Evolutionary conservation across 345 rosid genomes (phyloP).

Genomic region (Ceriops decandra): DNA sequence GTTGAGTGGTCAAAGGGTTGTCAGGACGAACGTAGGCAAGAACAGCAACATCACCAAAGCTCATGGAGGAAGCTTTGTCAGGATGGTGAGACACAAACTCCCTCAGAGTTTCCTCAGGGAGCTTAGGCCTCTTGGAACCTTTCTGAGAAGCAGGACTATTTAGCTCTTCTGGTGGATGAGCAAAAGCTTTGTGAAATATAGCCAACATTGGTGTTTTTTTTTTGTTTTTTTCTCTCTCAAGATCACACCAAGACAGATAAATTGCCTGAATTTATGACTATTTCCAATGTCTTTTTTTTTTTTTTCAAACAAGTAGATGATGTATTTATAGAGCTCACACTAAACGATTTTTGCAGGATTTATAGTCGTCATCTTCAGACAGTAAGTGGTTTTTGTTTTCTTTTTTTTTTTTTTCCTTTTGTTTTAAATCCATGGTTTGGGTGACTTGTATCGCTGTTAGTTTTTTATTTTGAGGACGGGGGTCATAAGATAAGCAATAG

Average conservation of each 20-base stretch:
- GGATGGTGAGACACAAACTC: conserved; percentile 24
- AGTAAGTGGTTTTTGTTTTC: too few species aligned
- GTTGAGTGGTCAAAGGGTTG: conserved; percentile 3
- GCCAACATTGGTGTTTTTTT: conserved; percentile 18
- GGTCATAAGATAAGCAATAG: conserved; percentile 15
- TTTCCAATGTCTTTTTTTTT: too few species aligned
- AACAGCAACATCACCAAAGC: conserved; percentile 24
- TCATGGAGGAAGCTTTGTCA: conserved; percentile 16
- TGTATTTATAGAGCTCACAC: neutral
- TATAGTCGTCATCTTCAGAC: neutral
- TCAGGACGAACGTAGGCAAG: conserved; percentile 23
- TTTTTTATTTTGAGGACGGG: neutral
- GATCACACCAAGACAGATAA: neutral
- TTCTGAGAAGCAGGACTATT: conserved; percentile 22
- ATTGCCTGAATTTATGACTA: neutral
- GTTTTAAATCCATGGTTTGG: neutral
- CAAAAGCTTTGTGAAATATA: conserved; percentile 28
- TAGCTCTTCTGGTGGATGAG: conserved; percentile 32
- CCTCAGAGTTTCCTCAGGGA: conserved; percentile 20
- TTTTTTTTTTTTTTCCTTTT: neutral
- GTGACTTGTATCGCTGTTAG: neutral
- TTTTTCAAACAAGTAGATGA: neutral
- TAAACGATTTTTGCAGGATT: neutral
- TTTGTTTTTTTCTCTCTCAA: neutral
- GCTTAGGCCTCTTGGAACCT: conserved; percentile 17